Base-by-base conservation (phyloP, 257 asterid species). In the Solanum verrucosum region DNA sequence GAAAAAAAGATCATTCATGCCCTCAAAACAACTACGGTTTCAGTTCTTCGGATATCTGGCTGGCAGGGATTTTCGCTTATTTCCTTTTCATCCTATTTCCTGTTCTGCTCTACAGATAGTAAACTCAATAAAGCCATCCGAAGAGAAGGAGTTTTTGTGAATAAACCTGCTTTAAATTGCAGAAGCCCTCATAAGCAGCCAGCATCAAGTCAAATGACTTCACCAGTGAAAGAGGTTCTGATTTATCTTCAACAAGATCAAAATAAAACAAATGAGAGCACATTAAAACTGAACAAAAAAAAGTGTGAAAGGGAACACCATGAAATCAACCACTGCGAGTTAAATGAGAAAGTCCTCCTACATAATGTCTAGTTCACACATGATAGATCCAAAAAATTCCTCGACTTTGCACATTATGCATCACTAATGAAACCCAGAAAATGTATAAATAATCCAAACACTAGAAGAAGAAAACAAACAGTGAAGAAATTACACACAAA, bases 121-220 rank as follows among this genome's bases (percentile, higher is more conserved):
- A 44, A 49, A 37, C 7, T 37, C 59, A 23, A 27, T 74, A 83
- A 89, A 37, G n/a, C 33, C 42, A 81, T 29, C 59, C 68, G 37
- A 83, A 20, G 11, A 82, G 14, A 87, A 46, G 20, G 85, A 60
- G 85, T 40, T 16, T 25, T 15, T 14, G 31, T 27, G 81, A 73
- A 82, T 40, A 44, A 67, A 96, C 99, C 99, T 96, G 96, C 88
- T 93, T 96, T 44, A 96, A 92, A 89, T 92, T 93, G 87, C 99
- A 96, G 94, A 96, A 95, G 74, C 99, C 98, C 87, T 96, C 95
- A 85, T 95, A 96, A 84, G 98, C 99, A 74, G 95, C 93, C 86
- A 95, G 92, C 87, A 96, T 89, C 5, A 97, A 92, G 87, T 96
- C 98, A 87, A 96, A 94, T 16, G 91, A 79, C 94, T 94, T 94